Percentiles rank a stretch among this genome's conserved stretches.
Evolutionary conservation across 1,284 basidiomycete species (phyloP).

Genomic region (Trametes polyzona): DNA sequence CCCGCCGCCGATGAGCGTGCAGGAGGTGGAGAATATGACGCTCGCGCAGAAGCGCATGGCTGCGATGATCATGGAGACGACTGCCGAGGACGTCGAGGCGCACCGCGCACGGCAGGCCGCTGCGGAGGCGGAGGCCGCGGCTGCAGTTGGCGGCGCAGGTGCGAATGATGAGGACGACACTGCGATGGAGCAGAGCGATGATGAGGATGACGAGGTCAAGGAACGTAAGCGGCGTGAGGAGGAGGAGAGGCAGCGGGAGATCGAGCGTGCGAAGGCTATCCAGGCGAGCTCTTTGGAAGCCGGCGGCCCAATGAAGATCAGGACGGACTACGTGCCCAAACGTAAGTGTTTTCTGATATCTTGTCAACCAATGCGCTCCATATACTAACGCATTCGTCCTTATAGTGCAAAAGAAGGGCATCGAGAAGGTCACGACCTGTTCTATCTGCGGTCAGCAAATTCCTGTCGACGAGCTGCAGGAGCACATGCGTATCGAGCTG

Average conservation of each 20-base stretch:
- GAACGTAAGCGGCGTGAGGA: slow-evolving; percentile 72
- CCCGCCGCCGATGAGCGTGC: slow-evolving; percentile 92
- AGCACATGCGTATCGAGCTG: slow-evolving; percentile 98
- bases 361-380: slow-evolving; percentile 2
- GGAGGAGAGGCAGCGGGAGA: slow-evolving; percentile 76
- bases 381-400: not conserved
- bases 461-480: slow-evolving; percentile 91
- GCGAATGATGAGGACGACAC: slow-evolving; percentile 60
- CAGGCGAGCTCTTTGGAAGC: slow-evolving; percentile 73
- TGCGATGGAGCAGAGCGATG: slow-evolving; percentile 78
- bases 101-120: slow-evolving; percentile 79
- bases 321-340: slow-evolving; percentile 95
- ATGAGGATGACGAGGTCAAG: slow-evolving; percentile 71
- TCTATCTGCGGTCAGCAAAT: slow-evolving; percentile 94
- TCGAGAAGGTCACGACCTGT: slow-evolving; percentile 83
- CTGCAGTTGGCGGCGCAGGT: slow-evolving; percentile 65
- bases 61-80: slow-evolving; percentile 96
- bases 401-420: slow-evolving; percentile 70
- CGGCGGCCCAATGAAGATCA: slow-evolving; percentile 92
- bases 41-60: slow-evolving; percentile 98
- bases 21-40: slow-evolving; percentile 96
- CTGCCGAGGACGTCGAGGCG: slow-evolving; percentile 82
- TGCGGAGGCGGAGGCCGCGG: slow-evolving; percentile 77
- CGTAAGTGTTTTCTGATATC: slow-evolving; percentile 53
- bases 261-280: slow-evolving; percentile 77